A percentile compares a stretch with the other conserved stretches of the same genome.
Conservation (phyloP, 1,139 yeast species). For the Candida dubliniensis region DNA sequence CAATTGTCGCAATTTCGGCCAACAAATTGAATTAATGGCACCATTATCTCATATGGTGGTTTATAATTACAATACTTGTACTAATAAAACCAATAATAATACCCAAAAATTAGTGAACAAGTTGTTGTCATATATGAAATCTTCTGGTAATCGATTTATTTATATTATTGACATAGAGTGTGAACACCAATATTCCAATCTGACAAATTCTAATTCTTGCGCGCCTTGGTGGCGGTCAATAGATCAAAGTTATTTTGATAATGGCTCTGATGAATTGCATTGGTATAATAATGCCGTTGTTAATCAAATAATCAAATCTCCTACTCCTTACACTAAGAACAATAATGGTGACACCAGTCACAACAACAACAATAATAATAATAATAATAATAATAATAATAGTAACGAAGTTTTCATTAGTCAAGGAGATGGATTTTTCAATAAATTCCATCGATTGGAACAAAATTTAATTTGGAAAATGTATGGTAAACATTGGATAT, state of each 20-base stretch:
- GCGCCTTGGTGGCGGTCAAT: conserved; percentile 17
- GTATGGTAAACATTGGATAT: conserved; percentile 32
- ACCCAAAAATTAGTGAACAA: too few species aligned
- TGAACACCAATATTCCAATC: too few species aligned
- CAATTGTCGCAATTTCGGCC: conserved; percentile 33
- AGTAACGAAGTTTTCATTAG: background rate
- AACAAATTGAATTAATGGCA: conserved; percentile 35
- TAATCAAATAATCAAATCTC: conserved; percentile 12
- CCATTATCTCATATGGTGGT: conserved; percentile 35
- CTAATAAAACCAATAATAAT: conserved; percentile 14
- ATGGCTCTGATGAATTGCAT: conserved; percentile 16
- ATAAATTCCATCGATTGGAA: conserved; percentile 33
- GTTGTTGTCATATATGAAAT: too few species aligned
- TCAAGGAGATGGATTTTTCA: conserved; percentile 9
- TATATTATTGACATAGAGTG: conserved; percentile 9
- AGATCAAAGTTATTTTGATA: conserved; percentile 17
- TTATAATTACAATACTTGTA: conserved; percentile 24
- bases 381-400: too few species aligned
- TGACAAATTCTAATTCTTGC: background rate
- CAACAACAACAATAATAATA: too few species aligned
- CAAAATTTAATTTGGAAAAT: conserved; percentile 40
- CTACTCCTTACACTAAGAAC: too few species aligned
- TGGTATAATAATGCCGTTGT: conserved; percentile 19
- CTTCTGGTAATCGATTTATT: conserved; percentile 10
- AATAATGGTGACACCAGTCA: too few species aligned